These are phyloP conservation scores for Trichoderma brevicompactum DNA, from an alignment of 2,329 filamentous ascomycete genomes.

Conservation along the genomic window DNA sequence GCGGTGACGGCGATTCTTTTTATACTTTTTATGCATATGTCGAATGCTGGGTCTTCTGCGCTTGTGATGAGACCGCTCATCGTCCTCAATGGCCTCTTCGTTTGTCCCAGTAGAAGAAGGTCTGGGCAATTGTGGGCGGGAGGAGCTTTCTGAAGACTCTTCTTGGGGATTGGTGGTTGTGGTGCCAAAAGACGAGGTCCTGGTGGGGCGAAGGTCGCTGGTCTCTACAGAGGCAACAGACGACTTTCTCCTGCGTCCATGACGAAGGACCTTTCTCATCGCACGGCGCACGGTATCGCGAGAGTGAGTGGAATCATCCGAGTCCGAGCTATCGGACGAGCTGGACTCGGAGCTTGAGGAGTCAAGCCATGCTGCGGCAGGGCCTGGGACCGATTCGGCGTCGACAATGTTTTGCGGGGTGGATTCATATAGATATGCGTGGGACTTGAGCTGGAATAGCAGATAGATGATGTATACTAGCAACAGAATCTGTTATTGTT, in stretches of 20 bases:
- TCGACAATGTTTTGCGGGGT: constrained; percentile 93
- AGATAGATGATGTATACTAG: constrained; percentile 84
- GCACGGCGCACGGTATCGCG: constrained; percentile 70
- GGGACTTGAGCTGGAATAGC: constrained; percentile 88
- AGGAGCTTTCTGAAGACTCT: constrained; percentile 47
- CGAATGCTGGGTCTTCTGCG: constrained; percentile 44
- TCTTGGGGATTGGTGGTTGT: constrained; percentile 43
- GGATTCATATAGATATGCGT: constrained; percentile 89
- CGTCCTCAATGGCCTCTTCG: constrained; percentile 53
- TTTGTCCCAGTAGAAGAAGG: constrained; percentile 45
- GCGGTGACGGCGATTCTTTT: constrained; percentile 50
- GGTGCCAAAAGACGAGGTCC: constrained; percentile 50
- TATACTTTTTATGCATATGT: constrained; percentile 49
- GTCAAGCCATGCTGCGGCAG: constrained; percentile 80
- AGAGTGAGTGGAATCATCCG: constrained; percentile 63
- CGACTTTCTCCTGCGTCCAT: constrained; percentile 74
- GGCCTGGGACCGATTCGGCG: constrained; percentile 84
- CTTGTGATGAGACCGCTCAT: constrained; percentile 42
- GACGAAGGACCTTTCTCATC: constrained; percentile 75
- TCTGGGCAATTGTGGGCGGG: constrained; percentile 44
- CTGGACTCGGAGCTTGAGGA: constrained; percentile 63
- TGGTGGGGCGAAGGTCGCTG: constrained; percentile 39
- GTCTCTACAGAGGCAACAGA: constrained; percentile 72
- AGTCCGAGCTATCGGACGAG: constrained; percentile 69
- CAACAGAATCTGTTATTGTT: constrained; percentile 63